Percentiles rank a stretch among this genome's conserved stretches.
Evolutionary conservation across 306 rosid species (phyloP).

Genomic region (Dryas octopetala): DNA sequence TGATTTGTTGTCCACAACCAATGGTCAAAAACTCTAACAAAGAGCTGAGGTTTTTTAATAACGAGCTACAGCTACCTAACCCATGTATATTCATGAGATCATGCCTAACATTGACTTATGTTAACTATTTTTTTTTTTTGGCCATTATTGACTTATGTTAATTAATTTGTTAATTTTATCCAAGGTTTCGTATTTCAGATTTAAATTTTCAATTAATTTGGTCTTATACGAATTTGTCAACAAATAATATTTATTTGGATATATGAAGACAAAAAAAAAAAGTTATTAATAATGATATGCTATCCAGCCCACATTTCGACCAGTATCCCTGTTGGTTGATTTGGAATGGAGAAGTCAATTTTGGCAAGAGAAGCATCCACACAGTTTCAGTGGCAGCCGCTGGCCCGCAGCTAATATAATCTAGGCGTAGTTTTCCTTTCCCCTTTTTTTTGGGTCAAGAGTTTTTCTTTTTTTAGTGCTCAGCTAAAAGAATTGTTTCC

Average conservation of each 20-base stretch:
- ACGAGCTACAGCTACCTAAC: conserved; percentile 14
- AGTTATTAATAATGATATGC: background rate
- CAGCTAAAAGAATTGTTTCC: no score
- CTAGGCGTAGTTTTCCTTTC: background rate
- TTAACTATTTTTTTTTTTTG: no score
- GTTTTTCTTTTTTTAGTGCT: background rate
- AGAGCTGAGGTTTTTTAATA: no score
- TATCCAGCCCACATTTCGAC: background rate
- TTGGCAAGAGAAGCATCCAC: background rate
- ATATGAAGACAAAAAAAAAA: background rate
- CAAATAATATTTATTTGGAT: background rate
- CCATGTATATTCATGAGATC: background rate
- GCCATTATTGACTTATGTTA: no score
- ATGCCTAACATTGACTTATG: conserved; percentile 30
- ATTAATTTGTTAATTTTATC: conserved; percentile 7
- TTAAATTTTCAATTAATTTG: conserved; percentile 5
- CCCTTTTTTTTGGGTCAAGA: background rate
- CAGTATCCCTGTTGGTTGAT: background rate
- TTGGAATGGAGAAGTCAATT: conserved; percentile 21
- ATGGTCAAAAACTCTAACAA: background rate
- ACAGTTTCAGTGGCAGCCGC: background rate
- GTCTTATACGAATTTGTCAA: conserved; percentile 4
- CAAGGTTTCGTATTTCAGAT: background rate
- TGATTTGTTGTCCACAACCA: background rate
- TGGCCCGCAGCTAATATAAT: background rate